Percentiles rank a stretch among this genome's conserved stretches.
These are phyloP conservation scores for Cutaneotrichosporon sp. DNA, from an alignment of 1,284 basidiomycete genomes.

Conservation along the genomic window DNA sequence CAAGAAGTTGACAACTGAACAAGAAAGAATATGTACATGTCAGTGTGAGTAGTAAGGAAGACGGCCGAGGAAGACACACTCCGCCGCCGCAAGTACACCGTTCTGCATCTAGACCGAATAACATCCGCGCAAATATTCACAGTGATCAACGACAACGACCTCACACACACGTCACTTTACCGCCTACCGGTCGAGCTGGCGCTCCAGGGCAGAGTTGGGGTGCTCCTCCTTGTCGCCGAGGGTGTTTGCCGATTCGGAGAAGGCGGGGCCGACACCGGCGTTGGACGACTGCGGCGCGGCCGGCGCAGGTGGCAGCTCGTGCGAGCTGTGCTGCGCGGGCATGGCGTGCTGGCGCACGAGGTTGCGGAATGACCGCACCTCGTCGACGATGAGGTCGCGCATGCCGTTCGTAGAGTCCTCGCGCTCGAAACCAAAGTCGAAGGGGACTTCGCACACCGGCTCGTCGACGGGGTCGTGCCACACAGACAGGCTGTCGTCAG, in stretches of 20 bases:
- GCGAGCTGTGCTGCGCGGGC: slow-evolving; percentile 25
- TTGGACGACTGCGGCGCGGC: slow-evolving; percentile 23
- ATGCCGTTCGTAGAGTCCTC: slow-evolving; percentile 96
- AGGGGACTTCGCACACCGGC: slow-evolving; percentile 71
- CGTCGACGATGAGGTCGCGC: slow-evolving; percentile 90
- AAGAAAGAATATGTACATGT: too few relatives aligned
- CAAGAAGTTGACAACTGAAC: too few relatives aligned
- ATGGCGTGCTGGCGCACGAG: slow-evolving; percentile 40
- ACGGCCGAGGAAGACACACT: too few relatives aligned
- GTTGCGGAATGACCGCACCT: slow-evolving; percentile 50
- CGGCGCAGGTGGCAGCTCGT: slow-evolving; percentile 40
- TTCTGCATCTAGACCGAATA: not conserved
- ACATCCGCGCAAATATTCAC: not conserved
- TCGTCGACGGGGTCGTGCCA: slow-evolving; percentile 96
- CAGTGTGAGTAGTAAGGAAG: too few relatives aligned
- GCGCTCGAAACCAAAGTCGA: slow-evolving; percentile 96
- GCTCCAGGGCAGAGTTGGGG: slow-evolving; percentile 77
- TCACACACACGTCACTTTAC: not conserved
- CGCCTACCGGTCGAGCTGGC: slow-evolving; percentile 56
- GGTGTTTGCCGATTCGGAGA: slow-evolving; percentile 48
- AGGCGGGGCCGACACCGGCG: slow-evolving; percentile 46
- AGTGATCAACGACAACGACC: not conserved
- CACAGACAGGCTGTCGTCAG: slow-evolving; percentile 57
- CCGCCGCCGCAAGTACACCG: not conserved
- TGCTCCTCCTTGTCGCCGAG: slow-evolving; percentile 67